Evolutionary conservation across 2,329 filamentous ascomycete genomes (phyloP).

Genomic region (Fusarium pseudoanthophilum): DNA sequence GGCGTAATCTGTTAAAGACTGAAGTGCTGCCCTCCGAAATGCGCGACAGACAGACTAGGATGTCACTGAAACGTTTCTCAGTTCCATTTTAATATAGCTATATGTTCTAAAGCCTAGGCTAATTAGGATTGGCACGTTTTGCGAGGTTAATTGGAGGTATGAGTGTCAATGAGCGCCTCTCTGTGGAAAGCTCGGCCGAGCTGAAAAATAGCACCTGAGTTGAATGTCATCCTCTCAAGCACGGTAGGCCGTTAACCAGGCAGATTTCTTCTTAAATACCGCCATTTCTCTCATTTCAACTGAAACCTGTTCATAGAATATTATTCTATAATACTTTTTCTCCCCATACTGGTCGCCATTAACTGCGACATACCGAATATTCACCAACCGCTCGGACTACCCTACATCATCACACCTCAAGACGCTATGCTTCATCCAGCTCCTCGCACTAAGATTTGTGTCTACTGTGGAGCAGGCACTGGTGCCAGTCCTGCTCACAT

Average conservation of each 20-base stretch:
- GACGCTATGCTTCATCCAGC: constrained; percentile 42
- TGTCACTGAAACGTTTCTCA: accelerated
- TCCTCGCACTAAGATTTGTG: constrained; percentile 77
- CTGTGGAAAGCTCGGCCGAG: not conserved
- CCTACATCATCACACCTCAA: constrained; percentile 4
- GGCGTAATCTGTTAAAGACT: accelerated
- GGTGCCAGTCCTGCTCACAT: constrained; percentile 81
- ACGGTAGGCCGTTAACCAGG: accelerated
- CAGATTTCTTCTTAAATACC: not conserved
- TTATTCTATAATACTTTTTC: no score
- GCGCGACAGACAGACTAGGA: accelerated
- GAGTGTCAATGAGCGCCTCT: accelerated
- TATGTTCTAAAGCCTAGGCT: no score
- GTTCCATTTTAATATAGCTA: no score
- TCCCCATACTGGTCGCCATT: not conserved
- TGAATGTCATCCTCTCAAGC: no score
- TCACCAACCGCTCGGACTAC: accelerated
- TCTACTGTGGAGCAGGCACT: constrained; percentile 88
- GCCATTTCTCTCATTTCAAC: not conserved
- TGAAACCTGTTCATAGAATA: not conserved
- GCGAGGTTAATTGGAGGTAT: no score
- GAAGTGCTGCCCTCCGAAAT: accelerated
- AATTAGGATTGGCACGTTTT: no score
- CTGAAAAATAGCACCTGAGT: no score
- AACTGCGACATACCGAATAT: not conserved